Conservation (phyloP, 495 filamentous ascomycete genomes). For the Trichodelitschia bisporula region DNA sequence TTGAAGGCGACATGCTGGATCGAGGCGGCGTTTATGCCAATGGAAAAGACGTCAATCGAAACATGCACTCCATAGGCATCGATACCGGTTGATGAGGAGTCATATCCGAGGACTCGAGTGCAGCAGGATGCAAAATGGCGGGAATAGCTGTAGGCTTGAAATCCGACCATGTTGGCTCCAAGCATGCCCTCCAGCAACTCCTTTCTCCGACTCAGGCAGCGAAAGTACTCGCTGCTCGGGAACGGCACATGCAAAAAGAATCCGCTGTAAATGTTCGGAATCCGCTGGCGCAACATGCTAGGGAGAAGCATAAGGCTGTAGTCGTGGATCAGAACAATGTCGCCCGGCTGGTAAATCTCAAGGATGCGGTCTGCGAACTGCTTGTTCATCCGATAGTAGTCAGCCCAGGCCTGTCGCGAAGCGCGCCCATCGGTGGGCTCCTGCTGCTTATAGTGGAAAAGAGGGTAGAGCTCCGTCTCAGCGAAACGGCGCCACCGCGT, state of each 20-base stretch:
- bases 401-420: constrained; percentile 62
- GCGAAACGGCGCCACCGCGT: constrained; percentile 65
- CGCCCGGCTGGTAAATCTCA: constrained; percentile 65
- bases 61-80: constrained; percentile 75
- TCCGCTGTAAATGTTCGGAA: constrained; percentile 66
- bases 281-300: constrained; percentile 54
- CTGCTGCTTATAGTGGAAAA: constrained; percentile 85
- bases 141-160: constrained; percentile 82
- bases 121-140: constrained; percentile 83
- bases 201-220: constrained; percentile 64
- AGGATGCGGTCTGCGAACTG: constrained; percentile 71
- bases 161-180: constrained; percentile 72
- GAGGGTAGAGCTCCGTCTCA: constrained; percentile 67
- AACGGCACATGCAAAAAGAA: constrained; percentile 86
- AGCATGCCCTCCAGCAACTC: constrained; percentile 71
- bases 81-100: constrained; percentile 53
- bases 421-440: constrained; percentile 62
- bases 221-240: constrained; percentile 79
- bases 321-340: constrained; percentile 78
- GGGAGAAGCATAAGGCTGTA: constrained; percentile 76
- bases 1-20: constrained; percentile 48
- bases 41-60: constrained; percentile 72
- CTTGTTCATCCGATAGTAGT: constrained; percentile 71
- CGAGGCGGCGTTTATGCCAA: constrained; percentile 58
- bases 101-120: constrained; percentile 63